These are phyloP conservation scores for Cicer arietinum DNA, from an alignment of 306 rosid genomes.

Conservation along the genomic window DNA sequence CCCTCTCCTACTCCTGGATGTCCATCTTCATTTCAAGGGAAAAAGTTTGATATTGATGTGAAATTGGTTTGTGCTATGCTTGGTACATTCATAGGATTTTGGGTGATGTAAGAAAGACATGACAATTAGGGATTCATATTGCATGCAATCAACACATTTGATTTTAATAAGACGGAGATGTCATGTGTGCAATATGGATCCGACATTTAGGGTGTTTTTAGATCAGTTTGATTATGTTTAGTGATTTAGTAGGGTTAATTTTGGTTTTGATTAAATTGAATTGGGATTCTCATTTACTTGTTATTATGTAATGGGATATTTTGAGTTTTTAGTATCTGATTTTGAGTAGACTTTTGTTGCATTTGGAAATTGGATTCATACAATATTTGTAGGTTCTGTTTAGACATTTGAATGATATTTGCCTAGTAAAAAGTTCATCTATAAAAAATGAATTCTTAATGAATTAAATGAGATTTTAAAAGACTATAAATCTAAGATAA, in stretches of 20 bases:
- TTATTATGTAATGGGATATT: slow-evolving; percentile 14
- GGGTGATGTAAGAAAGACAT: slow-evolving; percentile 25
- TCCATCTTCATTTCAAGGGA: slow-evolving; percentile 18
- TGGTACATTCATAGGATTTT: slow-evolving; percentile 40
- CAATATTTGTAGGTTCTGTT: no score
- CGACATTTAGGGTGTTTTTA: slow-evolving; percentile 5
- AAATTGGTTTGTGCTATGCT: slow-evolving; percentile 27
- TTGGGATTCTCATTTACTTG: slow-evolving; percentile 9
- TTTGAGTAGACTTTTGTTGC: background rate
- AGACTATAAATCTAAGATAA: no score
- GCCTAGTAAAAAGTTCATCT: no score
- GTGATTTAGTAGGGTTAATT: background rate
- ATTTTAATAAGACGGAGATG: no score
- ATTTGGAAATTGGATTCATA: background rate
- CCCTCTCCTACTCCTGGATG: slow-evolving; percentile 15
- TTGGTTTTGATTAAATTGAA: slow-evolving; percentile 29
- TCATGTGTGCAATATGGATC: no score
- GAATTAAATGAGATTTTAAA: no score
- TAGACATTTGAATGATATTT: no score
- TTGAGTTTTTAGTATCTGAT: slow-evolving; percentile 12
- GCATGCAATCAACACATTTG: no score
- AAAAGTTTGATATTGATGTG: slow-evolving; percentile 23
- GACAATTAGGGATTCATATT: background rate
- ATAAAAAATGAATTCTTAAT: no score
- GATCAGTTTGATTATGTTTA: slow-evolving; percentile 29